Evolutionary conservation across 2,329 filamentous ascomycete species (phyloP).

Genomic region (Aureobasidium namibiae): DNA sequence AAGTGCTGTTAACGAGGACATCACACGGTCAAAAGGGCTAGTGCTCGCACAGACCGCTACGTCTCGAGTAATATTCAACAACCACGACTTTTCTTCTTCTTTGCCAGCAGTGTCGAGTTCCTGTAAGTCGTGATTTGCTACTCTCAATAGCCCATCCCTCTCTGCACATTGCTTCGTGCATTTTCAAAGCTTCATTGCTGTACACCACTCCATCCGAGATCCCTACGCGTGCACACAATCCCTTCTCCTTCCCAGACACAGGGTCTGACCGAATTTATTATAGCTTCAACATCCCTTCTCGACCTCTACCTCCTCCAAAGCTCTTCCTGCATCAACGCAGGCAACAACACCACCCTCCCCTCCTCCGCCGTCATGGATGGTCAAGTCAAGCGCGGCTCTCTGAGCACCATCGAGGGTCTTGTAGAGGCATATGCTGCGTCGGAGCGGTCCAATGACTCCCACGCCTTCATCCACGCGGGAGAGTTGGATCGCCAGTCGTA

Average conservation of each 20-base stretch:
- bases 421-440: slow-evolving; percentile 1
- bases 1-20: neutral
- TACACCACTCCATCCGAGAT: neutral
- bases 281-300: neutral
- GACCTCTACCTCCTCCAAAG: neutral
- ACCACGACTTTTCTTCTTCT: neutral
- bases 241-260: no score
- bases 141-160: neutral
- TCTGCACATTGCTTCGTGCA: neutral
- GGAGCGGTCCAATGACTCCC: neutral
- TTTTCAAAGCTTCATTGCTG: neutral
- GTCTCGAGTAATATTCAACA: neutral
- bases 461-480: neutral
- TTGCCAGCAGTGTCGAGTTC: neutral
- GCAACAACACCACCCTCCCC: neutral
- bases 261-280: neutral
- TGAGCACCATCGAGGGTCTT: neutral
- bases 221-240: neutral
- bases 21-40: neutral
- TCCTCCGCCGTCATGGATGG: neutral
- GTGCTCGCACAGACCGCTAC: neutral
- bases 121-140: neutral
- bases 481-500: neutral
- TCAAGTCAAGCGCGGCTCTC: neutral
- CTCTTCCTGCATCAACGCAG: slow-evolving; percentile 7